Evolutionary conservation across 495 filamentous ascomycete species (phyloP), one percentile per base, ranked within the genome.

Genomic region (Annulohypoxylon stygium): DNA sequence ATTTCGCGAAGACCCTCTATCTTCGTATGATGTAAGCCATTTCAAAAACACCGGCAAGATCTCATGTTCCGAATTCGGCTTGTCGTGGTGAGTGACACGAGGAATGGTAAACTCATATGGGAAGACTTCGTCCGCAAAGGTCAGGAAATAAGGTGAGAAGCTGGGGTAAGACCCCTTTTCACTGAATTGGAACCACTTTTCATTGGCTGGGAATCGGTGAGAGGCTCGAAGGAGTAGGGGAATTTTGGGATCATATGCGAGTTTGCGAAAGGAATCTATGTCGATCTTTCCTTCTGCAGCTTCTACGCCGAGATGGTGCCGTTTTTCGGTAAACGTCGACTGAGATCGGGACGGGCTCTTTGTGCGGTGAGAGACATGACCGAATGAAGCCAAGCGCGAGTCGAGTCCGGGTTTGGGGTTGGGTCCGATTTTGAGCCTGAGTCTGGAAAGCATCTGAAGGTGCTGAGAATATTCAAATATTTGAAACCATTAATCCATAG

Each of bases 101-200:
- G 57, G 33, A 18, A 48, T 20, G 12, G 62, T 74, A 36, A 70
- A 64, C 18, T 74, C 71, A 39, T 74, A 74, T 23, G 71, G 58
- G 3, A 74, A 9, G 3, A 67, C 20, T 7, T 25, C 37, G 23
- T 67, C 45, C 20, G 63, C 58, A 41, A 63, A 60, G 25, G 36
- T 3, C 7, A 54, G 59, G 20, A 74, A 34, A 18, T 69, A 74
- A 2, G 16, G 37, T 5, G 71, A 10, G 18, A 74, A 74, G 12
- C 0, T 26, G 48, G 41, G 18, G 39, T 36, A 6, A 10, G n/a
- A 34, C 2, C 4, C 53, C 20, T 50, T 20, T 14, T 26, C 3
- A 45, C 23, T 37, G 20, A 36, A 33, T 25, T 58, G 67, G 33
- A 74, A 74, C 71, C 71, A 74, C 30, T 63, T 67, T n/a, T 59